Evolutionary conservation across 2,329 filamentous ascomycete species (phyloP).

Genomic region (Sarocladiaceae sp.): DNA sequence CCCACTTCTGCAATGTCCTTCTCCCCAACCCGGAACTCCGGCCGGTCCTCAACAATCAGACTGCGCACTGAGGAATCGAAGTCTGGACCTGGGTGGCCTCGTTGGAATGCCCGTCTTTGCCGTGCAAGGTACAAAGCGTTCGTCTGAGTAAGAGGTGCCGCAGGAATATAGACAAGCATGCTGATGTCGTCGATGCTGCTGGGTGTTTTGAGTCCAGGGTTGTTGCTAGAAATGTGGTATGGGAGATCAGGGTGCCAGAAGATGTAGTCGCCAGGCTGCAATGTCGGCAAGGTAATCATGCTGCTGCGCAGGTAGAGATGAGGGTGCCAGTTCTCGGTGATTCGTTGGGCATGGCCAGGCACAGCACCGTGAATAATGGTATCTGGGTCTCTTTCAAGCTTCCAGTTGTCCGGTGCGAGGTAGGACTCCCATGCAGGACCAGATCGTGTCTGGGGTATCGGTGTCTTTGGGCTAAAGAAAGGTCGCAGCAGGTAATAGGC

Average conservation of each 20-base stretch:
- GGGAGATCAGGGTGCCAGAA: conserved; percentile 56
- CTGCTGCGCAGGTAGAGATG: conserved; percentile 49
- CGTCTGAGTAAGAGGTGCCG: conserved; percentile 52
- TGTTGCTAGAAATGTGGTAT: conserved; percentile 47
- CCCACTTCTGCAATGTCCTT: conserved; percentile 48
- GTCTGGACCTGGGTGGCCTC: conserved; percentile 50
- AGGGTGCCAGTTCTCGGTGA: conserved; percentile 55
- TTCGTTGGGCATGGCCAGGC: conserved; percentile 52
- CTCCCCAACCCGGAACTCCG: conserved; percentile 37
- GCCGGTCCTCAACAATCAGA: conserved; percentile 43
- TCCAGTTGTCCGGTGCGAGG: conserved; percentile 41
- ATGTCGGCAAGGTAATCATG: conserved; percentile 50
- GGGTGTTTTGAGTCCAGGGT: conserved; percentile 24
- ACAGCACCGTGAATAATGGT: conserved; percentile 57
- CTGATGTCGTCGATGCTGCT: conserved; percentile 29
- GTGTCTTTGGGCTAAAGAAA: conserved; percentile 45
- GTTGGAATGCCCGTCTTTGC: conserved; percentile 52
- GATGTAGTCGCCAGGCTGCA: conserved; percentile 54
- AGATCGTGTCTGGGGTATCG: conserved; percentile 33
- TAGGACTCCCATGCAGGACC: conserved; percentile 46
- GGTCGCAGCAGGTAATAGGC: conserved; percentile 69
- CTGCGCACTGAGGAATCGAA: conserved; percentile 51
- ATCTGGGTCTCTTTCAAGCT: conserved; percentile 43
- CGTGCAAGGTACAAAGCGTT: conserved; percentile 54
- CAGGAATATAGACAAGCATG: conserved; percentile 52